These are phyloP conservation scores for Trichoderma gracile DNA, from an alignment of 2,329 filamentous ascomycete genomes.

Conservation along the genomic window DNA sequence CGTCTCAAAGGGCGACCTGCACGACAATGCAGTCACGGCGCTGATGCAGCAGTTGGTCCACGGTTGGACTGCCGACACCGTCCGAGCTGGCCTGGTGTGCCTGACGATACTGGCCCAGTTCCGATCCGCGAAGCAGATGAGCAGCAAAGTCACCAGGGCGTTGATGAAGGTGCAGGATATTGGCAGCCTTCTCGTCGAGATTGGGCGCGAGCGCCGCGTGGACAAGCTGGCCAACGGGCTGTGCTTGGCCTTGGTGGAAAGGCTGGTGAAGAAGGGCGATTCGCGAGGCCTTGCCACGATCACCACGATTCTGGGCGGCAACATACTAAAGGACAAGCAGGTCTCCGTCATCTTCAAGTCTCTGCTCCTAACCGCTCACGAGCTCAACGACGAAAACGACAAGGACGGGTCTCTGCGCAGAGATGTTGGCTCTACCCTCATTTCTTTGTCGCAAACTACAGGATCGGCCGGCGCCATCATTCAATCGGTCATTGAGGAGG, in stretches of 20 bases:
- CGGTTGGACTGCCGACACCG: conserved; percentile 74
- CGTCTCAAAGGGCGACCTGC: conserved; percentile 76
- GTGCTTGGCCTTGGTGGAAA: conserved; percentile 64
- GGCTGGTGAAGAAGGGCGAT: conserved; percentile 61
- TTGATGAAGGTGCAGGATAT: conserved; percentile 65
- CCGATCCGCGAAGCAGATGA: conserved; percentile 68
- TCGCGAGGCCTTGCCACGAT: conserved; percentile 58
- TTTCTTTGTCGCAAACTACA: conserved; percentile 62
- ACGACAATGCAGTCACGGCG: conserved; percentile 76
- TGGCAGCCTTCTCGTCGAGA: conserved; percentile 58
- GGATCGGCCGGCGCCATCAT: conserved; percentile 64
- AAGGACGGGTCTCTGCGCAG: conserved; percentile 59
- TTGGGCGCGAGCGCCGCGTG: conserved; percentile 65
- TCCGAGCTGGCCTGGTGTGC: conserved; percentile 73
- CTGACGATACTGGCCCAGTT: conserved; percentile 81
- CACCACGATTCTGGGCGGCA: conserved; percentile 60
- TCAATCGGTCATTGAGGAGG: conserved; percentile 64
- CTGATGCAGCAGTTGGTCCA: conserved; percentile 86
- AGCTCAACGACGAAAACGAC: conserved; percentile 57
- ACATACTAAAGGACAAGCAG: conserved; percentile 64
- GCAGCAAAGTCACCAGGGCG: conserved; percentile 67
- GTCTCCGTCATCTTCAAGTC: conserved; percentile 65
- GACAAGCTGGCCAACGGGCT: conserved; percentile 72
- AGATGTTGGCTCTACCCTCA: conserved; percentile 66
- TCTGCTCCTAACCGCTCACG: conserved; percentile 61